These are phyloP conservation scores for Aspergillus ostianus DNA, from an alignment of 495 filamentous ascomycete species.

Conservation along the genomic window DNA sequence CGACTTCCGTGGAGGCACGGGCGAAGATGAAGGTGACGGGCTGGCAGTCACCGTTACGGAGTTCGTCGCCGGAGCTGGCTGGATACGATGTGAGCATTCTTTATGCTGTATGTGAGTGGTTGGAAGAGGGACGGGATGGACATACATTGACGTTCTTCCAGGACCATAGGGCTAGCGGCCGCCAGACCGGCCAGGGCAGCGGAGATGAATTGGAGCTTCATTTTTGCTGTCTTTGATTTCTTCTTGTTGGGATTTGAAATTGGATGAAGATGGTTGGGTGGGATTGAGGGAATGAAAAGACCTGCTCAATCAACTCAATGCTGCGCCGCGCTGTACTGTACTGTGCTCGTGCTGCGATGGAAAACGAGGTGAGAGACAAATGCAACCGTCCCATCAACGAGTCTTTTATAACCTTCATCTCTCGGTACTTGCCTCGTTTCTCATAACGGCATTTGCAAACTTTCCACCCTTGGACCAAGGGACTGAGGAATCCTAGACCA, in stretches of 20 bases:
- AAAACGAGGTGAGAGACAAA: background rate
- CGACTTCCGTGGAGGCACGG: conserved; percentile 45
- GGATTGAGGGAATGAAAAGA: background rate
- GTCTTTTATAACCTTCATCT: background rate
- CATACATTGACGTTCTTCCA: conserved; percentile 25
- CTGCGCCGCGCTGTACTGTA: background rate
- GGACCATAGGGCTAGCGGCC: conserved; percentile 22
- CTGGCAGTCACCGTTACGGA: conserved; percentile 41
- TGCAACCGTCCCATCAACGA: background rate
- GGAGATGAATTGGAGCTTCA: conserved; percentile 14
- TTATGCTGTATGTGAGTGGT: background rate
- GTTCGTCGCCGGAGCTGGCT: conserved; percentile 32
- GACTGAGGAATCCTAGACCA: background rate
- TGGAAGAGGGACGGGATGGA: conserved; percentile 14
- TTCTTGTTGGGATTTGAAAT: background rate
- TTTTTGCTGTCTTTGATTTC: background rate
- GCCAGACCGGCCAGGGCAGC: conserved; percentile 18
- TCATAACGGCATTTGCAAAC: background rate
- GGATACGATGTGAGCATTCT: background rate
- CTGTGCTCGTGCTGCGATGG: too few species aligned
- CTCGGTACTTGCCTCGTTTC: background rate
- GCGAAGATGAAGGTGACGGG: conserved; percentile 52
- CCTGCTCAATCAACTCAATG: too few species aligned
- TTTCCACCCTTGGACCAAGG: background rate
- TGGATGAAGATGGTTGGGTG: background rate